Evolutionary conservation across 768 basidiomycete genomes (phyloP).

Genomic region (Lactifluus hygrophoroides): DNA sequence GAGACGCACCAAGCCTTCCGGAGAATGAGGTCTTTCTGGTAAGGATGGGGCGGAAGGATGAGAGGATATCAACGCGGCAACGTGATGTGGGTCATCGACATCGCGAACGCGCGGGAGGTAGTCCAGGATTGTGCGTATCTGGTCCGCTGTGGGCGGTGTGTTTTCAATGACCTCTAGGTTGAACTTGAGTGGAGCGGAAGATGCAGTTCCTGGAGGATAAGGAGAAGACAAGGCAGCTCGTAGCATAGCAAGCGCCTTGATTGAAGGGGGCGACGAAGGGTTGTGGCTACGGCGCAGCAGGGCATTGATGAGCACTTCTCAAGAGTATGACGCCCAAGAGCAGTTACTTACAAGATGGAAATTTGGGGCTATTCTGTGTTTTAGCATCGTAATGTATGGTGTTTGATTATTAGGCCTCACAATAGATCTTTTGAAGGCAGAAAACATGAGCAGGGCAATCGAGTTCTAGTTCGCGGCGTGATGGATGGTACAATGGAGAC

Average conservation of each 20-base stretch:
- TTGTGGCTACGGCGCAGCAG: constrained; percentile 41
- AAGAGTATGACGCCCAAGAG: background rate
- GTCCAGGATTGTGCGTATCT: constrained; percentile 55
- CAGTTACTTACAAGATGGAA: constrained; percentile 17
- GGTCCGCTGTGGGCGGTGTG: constrained; percentile 55
- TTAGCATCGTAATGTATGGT: background rate
- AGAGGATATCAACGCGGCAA: constrained; percentile 46
- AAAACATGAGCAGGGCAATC: constrained; percentile 12
- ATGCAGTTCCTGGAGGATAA: constrained; percentile 46
- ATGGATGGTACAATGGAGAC: too few relatives aligned
- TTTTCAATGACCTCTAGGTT: constrained; percentile 65
- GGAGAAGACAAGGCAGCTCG: constrained; percentile 49
- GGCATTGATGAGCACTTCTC: background rate
- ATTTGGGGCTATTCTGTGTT: constrained; percentile 9
- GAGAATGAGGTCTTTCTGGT: constrained; percentile 31
- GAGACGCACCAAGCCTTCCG: constrained; percentile 41
- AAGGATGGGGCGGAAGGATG: constrained; percentile 42
- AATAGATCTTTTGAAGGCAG: constrained; percentile 17
- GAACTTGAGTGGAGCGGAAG: constrained; percentile 51
- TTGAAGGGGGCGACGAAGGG: constrained; percentile 56
- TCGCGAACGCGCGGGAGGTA: constrained; percentile 39
- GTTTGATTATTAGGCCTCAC: background rate
- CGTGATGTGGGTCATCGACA: constrained; percentile 22
- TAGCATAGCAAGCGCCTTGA: constrained; percentile 50
- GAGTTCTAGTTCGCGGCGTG: background rate